phyloP scores from a whole-genome alignment of 768 basidiomycete species.

The Porpolomopsis calyptriformis region DNA sequence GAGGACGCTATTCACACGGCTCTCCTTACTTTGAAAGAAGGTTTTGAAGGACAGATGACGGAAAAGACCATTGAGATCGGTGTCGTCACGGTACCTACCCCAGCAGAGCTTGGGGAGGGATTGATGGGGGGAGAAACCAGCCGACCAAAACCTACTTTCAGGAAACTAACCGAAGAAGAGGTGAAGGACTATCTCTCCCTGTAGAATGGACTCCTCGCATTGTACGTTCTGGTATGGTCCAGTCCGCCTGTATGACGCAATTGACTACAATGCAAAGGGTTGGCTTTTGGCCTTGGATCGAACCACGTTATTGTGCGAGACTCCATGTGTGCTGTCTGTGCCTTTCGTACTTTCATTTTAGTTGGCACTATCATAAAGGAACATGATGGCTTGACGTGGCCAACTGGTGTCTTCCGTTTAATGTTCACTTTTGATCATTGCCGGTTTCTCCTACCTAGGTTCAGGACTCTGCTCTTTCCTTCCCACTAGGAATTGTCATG shows the following conservation, averaged over 20 bases:
- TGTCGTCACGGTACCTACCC: slow-evolving; percentile 81
- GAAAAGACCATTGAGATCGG: slow-evolving; percentile 99
- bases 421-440: too few relatives aligned
- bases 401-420: too few relatives aligned
- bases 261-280: too few relatives aligned
- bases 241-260: neutral
- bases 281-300: too few relatives aligned
- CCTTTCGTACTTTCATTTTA: too few relatives aligned
- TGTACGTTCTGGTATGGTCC: slow-evolving; percentile 1
- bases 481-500: too few relatives aligned
- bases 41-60: slow-evolving; percentile 99
- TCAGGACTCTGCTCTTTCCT: too few relatives aligned
- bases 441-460: too few relatives aligned
- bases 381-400: too few relatives aligned
- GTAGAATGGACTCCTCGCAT: slow-evolving; percentile 26
- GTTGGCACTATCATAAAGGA: too few relatives aligned
- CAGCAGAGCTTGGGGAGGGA: slow-evolving; percentile 55
- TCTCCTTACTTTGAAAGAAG: slow-evolving; percentile 93
- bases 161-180: slow-evolving; percentile 94
- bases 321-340: too few relatives aligned
- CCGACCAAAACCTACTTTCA: slow-evolving; percentile 77
- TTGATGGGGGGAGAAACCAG: slow-evolving; percentile 60
- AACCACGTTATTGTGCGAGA: too few relatives aligned
- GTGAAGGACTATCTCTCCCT: slow-evolving; percentile 90
- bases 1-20: slow-evolving; percentile 99